Evolutionary conservation across 164 flowering plant genomes (phyloP).

Genomic region (Chloranthus sessilifolius): DNA sequence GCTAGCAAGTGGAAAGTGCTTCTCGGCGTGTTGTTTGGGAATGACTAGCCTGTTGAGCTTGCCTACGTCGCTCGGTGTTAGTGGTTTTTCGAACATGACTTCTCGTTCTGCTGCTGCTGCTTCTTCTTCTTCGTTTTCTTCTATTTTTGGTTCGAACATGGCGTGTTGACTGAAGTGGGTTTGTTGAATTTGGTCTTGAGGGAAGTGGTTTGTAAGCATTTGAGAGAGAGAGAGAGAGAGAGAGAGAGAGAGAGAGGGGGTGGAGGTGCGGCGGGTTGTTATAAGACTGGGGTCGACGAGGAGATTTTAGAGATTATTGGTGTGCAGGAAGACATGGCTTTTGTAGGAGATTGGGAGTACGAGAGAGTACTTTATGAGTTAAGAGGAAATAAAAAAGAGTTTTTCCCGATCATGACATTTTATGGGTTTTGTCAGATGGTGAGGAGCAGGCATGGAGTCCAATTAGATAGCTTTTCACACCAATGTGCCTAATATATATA

Average conservation of each 20-base stretch:
- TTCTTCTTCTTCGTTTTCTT: conserved; percentile 5
- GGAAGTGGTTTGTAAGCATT: neutral
- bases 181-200: neutral
- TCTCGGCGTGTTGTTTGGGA: conserved; percentile 95
- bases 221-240: conserved; percentile 25
- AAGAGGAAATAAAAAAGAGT: too few relatives aligned
- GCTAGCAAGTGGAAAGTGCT: conserved; percentile 58
- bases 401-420: too few relatives aligned
- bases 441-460: too few relatives aligned
- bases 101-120: neutral
- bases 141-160: conserved; percentile 15
- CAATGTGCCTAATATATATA: too few relatives aligned
- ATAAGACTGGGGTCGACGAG: too few relatives aligned
- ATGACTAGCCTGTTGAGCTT: conserved; percentile 92
- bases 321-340: too few relatives aligned
- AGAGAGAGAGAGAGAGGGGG: conserved; percentile 18
- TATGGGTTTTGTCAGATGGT: too few relatives aligned
- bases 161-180: conserved; percentile 19
- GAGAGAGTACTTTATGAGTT: too few relatives aligned
- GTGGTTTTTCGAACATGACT: conserved; percentile 73
- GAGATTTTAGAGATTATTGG: conserved; percentile 42
- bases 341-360: too few relatives aligned
- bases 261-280: too few relatives aligned
- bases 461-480: too few relatives aligned
- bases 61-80: conserved; percentile 96